Evolutionary conservation across 352 stramenopile genomes (phyloP).

Genomic region (Globisporangium solare): DNA sequence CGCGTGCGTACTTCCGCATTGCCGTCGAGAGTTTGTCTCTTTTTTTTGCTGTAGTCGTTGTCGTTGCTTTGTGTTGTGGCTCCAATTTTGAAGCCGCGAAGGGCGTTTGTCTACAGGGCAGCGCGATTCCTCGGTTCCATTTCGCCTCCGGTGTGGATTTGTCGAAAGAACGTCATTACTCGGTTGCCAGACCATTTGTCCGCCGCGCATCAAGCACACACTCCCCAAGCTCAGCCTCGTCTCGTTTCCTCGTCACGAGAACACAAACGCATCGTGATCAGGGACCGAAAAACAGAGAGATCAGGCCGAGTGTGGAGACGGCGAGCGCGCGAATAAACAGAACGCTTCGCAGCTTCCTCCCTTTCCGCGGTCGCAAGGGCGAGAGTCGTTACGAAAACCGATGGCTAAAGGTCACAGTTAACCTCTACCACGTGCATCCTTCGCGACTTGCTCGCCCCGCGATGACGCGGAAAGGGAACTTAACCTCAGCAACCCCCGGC

Average conservation of each 20-base stretch:
- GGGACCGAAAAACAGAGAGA: neutral
- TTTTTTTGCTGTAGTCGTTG: neutral
- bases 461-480: constrained; percentile 34
- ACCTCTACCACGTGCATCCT: neutral
- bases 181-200: constrained; percentile 18
- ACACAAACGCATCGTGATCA: neutral
- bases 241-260: neutral
- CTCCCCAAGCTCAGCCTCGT: neutral
- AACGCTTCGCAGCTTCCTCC: constrained; percentile 15
- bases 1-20: neutral
- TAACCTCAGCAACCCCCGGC: constrained; percentile 95
- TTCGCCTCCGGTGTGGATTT: constrained; percentile 70
- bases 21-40: neutral
- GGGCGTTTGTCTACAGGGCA: constrained; percentile 13
- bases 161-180: constrained; percentile 78
- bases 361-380: constrained; percentile 8
- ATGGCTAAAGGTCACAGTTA: no score
- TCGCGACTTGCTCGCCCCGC: constrained; percentile 14
- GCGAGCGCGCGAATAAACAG: constrained; percentile 7
- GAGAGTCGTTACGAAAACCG: neutral
- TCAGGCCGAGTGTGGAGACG: neutral
- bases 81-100: constrained; percentile 8
- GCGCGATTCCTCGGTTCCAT: constrained; percentile 60
- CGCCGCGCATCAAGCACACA: constrained; percentile 3
- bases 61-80: constrained; percentile 8